These are phyloP conservation scores for Carex parvula DNA, from an alignment of 176 grass and related monocot species.

Conservation along the genomic window DNA sequence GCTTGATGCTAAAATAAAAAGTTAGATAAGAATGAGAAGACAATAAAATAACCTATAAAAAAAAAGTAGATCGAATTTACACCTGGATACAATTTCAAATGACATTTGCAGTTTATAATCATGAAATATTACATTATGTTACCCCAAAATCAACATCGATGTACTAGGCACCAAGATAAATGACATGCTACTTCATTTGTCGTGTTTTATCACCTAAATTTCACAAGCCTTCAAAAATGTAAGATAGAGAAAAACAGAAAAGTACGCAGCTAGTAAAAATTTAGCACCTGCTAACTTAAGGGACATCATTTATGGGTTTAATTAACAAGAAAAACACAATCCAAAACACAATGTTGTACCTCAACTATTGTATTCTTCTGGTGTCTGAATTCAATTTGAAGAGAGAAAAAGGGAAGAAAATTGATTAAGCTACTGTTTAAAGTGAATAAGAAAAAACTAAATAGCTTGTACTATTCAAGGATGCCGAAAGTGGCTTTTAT, in stretches of 20 bases:
- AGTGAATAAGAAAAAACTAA: neutral
- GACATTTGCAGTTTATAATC: neutral
- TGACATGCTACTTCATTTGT: neutral
- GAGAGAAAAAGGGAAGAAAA: too few relatives aligned
- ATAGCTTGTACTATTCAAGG: neutral
- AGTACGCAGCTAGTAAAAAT: neutral
- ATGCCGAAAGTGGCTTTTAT: neutral
- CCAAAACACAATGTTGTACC: neutral
- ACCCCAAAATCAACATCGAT: neutral
- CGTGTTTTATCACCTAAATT: neutral
- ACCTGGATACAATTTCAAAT: neutral
- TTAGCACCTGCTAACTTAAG: neutral
- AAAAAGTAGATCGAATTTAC: neutral
- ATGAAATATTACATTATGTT: neutral
- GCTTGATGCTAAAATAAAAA: conserved; percentile 1
- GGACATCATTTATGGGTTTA: neutral
- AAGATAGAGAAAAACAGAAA: neutral
- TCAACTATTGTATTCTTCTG: neutral
- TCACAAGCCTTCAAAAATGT: neutral
- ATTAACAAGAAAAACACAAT: neutral
- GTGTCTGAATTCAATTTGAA: too few relatives aligned
- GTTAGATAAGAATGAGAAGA: neutral
- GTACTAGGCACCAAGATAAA: neutral
- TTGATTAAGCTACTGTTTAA: too few relatives aligned
- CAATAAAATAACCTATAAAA: neutral